Conservation (phyloP, 805 yeast genomes). For the Saccharomycopsis sp. region DNA sequence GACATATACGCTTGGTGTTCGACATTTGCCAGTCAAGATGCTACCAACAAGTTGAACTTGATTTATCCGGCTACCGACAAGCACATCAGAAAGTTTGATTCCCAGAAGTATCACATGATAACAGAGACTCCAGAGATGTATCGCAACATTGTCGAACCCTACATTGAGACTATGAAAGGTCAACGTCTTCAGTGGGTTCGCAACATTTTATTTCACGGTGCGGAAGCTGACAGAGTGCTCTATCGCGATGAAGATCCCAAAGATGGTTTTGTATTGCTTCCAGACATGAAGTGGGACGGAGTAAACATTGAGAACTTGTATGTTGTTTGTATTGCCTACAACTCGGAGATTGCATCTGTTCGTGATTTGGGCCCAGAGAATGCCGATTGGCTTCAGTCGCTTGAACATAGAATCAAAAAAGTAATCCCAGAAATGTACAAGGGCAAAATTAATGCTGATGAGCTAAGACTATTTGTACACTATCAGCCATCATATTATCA, state of each 20-base stretch:
- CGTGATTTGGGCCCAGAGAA: constrained; percentile 56
- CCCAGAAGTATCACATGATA: constrained; percentile 53
- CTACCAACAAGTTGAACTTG: constrained; percentile 66
- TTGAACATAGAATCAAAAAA: constrained; percentile 40
- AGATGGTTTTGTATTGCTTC: constrained; percentile 67
- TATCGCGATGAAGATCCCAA: constrained; percentile 43
- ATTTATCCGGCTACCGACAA: constrained; percentile 86
- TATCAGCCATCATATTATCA: constrained; percentile 96
- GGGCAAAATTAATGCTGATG: constrained; percentile 39
- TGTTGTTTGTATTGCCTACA: constrained; percentile 65
- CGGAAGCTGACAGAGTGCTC: constrained; percentile 78
- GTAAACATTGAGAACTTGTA: constrained; percentile 62
- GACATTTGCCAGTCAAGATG: constrained; percentile 40
- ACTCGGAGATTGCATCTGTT: constrained; percentile 62
- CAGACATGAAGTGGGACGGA: constrained; percentile 97
- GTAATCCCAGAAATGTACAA: constrained; percentile 45
- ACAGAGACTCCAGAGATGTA: constrained; percentile 80
- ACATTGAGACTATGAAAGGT: constrained; percentile 68
- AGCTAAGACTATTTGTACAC: constrained; percentile 75
- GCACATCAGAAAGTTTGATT: constrained; percentile 72
- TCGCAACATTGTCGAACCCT: constrained; percentile 55
- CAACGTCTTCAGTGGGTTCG: constrained; percentile 83
- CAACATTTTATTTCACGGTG: constrained; percentile 73
- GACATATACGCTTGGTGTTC: constrained; percentile 81
- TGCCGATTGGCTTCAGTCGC: constrained; percentile 44